Base-by-base conservation (phyloP, 331 rosid species). In the Quercus lobata region DNA sequence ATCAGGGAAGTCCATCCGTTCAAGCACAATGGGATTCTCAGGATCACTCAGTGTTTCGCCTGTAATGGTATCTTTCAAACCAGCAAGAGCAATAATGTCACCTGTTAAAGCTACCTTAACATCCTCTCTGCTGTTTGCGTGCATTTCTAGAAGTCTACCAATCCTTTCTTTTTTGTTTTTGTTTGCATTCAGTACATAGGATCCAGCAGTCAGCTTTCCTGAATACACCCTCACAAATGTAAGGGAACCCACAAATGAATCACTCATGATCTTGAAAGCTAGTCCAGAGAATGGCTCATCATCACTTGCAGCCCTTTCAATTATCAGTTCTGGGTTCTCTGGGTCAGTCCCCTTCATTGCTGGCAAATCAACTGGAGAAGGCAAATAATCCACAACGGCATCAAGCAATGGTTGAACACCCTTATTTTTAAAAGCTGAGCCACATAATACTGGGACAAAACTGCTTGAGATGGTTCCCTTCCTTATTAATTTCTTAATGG, bases 1-100 rank as follows among this genome's bases (percentile, higher is more conserved):
- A 84, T 95, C 99, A 69, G 97, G 98, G 88, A 95, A 95, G 90
- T 95, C 99, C 99, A 93, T 95, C 12, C 98, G 87, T 84, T 95
- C 99, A 72, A 95, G 99, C 82, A 93, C 81, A 53, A 93, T 76
- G 12, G 98, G 94, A 78, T 54, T 81, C 5, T 93, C 96, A 18
- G 93, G 88, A 76, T 95, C 98, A 75, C 97, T 81, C 78, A 95
- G 78, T 18, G 99, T 95, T 90, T 93, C 98, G 54, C 98, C 99
- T 9, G 99, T 95, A 60, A 93, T 54, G 35, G 99, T 95, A 79
- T 95, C 98, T 86, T 95, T 95, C 52, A 95, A 89, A 86, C 98
- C 98, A 34, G 97, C 98, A 55, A 95, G 97, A 44, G 98, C 99
- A 44, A 95, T 56, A 73, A 95, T 93, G 84, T 95, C 98, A 44